Percentiles rank a stretch among this genome's conserved stretches.
These are phyloP conservation scores for Cytidiella melzeri DNA, from an alignment of 768 basidiomycete genomes.

Conservation along the genomic window DNA sequence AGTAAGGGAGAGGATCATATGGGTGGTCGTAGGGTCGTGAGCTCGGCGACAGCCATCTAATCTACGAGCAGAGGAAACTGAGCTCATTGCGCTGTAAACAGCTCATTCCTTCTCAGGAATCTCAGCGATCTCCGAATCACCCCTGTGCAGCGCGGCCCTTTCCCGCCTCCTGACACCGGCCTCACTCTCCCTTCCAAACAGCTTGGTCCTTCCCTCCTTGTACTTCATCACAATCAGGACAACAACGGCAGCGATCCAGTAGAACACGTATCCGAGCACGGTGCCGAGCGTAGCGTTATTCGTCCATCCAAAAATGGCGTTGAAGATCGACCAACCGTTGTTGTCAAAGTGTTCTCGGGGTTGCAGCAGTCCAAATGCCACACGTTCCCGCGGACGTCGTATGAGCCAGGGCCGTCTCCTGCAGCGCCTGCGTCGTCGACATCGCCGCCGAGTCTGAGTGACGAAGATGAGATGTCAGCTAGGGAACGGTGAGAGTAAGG, in stretches of 20 bases:
- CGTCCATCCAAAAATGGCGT: conserved; percentile 82
- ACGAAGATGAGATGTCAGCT: background rate
- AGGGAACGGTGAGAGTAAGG: background rate
- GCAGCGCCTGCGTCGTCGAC: conserved; percentile 48
- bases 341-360: conserved; percentile 45
- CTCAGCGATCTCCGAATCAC: conserved; percentile 2
- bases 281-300: conserved; percentile 71
- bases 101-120: background rate
- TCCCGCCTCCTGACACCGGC: conserved; percentile 24
- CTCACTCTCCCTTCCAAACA: conserved; percentile 53
- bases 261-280: conserved; percentile 83
- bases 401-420: conserved; percentile 81
- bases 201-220: conserved; percentile 53
- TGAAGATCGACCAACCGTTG: conserved; percentile 77
- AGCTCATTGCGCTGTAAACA: too few relatives aligned
- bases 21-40: too few relatives aligned
- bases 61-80: too few relatives aligned
- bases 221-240: conserved; percentile 64
- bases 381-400: conserved; percentile 72
- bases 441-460: conserved; percentile 60
- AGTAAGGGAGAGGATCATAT: too few relatives aligned
- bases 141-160: conserved; percentile 17
- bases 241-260: conserved; percentile 81
- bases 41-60: too few relatives aligned
- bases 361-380: conserved; percentile 87